Percentiles rank a stretch among this genome's conserved stretches.
phyloP scores from a whole-genome alignment of 2,329 filamentous ascomycete genomes.

The Neofusicoccum sp. region DNA sequence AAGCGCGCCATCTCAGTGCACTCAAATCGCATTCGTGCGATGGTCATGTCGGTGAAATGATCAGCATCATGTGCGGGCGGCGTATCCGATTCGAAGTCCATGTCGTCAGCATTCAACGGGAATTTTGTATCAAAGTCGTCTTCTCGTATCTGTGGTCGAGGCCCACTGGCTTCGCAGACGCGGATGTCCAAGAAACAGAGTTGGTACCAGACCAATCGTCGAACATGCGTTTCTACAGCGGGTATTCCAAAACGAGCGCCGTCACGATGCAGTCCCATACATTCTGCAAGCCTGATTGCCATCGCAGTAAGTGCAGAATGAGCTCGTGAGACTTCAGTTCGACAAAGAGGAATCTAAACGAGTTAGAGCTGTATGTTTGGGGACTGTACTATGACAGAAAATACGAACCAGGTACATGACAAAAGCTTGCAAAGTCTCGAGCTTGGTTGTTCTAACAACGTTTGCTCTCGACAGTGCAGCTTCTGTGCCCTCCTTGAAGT shows the following conservation, averaged over 20 bases:
- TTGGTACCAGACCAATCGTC: conserved; percentile 73
- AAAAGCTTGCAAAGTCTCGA: conserved; percentile 75
- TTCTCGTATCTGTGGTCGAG: conserved; percentile 66
- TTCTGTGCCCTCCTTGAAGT: conserved; percentile 66
- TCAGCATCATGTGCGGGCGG: conserved; percentile 47
- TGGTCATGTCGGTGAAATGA: conserved; percentile 66
- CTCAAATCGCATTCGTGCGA: conserved; percentile 68
- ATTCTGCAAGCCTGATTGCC: conserved; percentile 71
- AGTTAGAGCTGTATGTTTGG: neutral
- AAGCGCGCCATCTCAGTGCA: conserved; percentile 70
- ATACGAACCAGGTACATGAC: conserved; percentile 68
- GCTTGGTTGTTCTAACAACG: conserved; percentile 67
- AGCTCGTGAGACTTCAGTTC: conserved; percentile 68
- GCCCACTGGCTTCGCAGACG: conserved; percentile 72
- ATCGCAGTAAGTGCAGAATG: conserved; percentile 72
- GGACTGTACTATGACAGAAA: no score
- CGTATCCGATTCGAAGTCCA: conserved; percentile 52
- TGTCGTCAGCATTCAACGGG: conserved; percentile 68
- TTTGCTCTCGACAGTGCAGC: conserved; percentile 66
- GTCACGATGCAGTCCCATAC: conserved; percentile 73
- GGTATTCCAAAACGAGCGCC: conserved; percentile 64
- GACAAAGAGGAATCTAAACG: conserved; percentile 64
- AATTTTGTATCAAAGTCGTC: conserved; percentile 74
- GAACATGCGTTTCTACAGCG: conserved; percentile 67
- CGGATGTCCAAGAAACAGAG: conserved; percentile 73